Percentiles rank a stretch among this genome's conserved stretches.
These are phyloP conservation scores for Saraca asoca DNA, from an alignment of 331 rosid species.

Conservation along the genomic window DNA sequence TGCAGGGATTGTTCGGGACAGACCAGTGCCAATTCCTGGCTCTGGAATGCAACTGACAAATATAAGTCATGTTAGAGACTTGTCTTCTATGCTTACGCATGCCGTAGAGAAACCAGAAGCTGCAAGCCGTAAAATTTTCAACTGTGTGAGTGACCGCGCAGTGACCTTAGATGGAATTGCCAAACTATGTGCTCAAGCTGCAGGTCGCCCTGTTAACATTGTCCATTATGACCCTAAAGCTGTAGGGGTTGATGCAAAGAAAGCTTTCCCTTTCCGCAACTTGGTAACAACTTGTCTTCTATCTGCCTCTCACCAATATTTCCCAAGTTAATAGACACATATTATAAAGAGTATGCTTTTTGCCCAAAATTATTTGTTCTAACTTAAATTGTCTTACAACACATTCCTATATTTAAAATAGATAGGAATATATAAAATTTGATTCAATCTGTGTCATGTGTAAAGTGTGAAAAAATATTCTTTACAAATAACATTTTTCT, in stretches of 20 bases:
- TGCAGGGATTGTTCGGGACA: conserved; percentile 82
- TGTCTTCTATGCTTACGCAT: conserved; percentile 76
- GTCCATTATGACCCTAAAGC: conserved; percentile 91
- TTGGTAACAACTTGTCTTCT: conserved; percentile 42
- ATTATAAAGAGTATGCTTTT: too few species aligned
- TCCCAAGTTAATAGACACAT: neutral
- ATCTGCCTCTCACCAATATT: neutral
- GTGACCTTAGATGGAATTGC: conserved; percentile 90
- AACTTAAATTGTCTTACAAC: too few species aligned
- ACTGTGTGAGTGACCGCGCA: conserved; percentile 78
- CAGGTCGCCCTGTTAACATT: conserved; percentile 70
- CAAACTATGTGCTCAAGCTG: conserved; percentile 85
- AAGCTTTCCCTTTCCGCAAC: conserved; percentile 91
- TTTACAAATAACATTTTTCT: too few species aligned
- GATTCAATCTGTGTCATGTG: too few species aligned
- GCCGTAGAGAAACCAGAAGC: conserved; percentile 85
- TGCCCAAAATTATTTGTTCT: too few species aligned
- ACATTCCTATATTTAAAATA: too few species aligned
- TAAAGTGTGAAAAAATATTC: too few species aligned
- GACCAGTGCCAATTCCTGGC: conserved; percentile 88
- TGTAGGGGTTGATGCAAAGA: conserved; percentile 79
- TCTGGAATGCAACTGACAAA: conserved; percentile 86
- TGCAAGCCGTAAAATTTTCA: conserved; percentile 66
- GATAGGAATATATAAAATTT: too few species aligned
- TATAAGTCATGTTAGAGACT: conserved; percentile 82